Evolutionary conservation across 1,284 basidiomycete genomes (phyloP), one percentile per base, ranked within the genome.

Genomic region (Cerrena zonata): DNA sequence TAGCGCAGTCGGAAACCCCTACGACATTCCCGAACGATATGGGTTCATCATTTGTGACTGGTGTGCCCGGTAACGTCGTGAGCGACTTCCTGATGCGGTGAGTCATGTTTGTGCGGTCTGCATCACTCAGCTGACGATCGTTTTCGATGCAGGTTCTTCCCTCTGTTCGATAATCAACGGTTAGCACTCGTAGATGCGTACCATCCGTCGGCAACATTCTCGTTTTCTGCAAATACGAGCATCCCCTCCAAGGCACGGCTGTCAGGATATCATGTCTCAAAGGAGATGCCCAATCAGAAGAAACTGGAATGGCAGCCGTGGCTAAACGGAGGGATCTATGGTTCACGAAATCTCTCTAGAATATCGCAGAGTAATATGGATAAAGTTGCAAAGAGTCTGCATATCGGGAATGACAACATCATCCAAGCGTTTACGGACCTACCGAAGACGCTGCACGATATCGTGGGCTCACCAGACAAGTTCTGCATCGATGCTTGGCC

Each of bases 401-500:
- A 93, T 65, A 74, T 87, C 42, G 89, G 92, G 22, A 76, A 77
- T 37, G 82, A 86, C 51, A 76, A 78, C 4, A 83, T 84, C 42
- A 69, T 91, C 21, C 78, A 78, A 45, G 78, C 81, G 15, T 73
- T 89, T 50, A 67, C 70, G 30, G 71, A 72, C 27, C 71, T 98
- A 45, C 94, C 94, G 0, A 70, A 69, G 49, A 96, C 93, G 3
- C 80, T 76, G 57, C 95, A 98, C 64, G 84, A 87, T 57, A 78
- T 96, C 65, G 62, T 75, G 66, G 76, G 81, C 54, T 68, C 82
- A 4, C 75, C 86, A 0, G 82, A 85, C 60, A 93, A 90, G 65
- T 98, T 97, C 67, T 84, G 84, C 55, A 79, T 97, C 34, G 95
- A 99, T 65, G 83, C 89, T 0, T 95, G 91, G 80, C 85, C 84